These are phyloP conservation scores for Trichoderma oligosporum DNA, from an alignment of 2,329 filamentous ascomycete genomes.

Conservation along the genomic window DNA sequence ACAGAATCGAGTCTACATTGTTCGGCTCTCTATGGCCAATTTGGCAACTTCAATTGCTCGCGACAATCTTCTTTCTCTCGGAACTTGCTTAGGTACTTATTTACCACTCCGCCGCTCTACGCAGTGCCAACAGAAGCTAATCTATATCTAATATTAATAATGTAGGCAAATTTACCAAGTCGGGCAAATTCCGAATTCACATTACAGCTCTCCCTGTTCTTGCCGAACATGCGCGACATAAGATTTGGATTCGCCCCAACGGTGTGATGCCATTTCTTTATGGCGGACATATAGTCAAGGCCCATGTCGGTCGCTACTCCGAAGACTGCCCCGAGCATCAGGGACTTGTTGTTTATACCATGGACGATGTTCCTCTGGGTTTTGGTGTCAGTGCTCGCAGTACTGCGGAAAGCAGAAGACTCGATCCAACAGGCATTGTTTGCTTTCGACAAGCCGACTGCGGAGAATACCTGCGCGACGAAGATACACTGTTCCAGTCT, in stretches of 20 bases:
- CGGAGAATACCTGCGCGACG: conserved; percentile 89
- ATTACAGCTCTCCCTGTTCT: conserved; percentile 86
- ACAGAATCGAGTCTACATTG: conserved; percentile 84
- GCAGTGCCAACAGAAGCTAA: background rate
- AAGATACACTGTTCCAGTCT: conserved; percentile 61
- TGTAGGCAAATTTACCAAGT: conserved; percentile 89
- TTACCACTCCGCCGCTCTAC: background rate
- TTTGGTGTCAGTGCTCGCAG: conserved; percentile 85
- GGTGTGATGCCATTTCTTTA: conserved; percentile 98
- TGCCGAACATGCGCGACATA: conserved; percentile 87
- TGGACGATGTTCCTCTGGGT: conserved; percentile 90
- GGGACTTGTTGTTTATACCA: conserved; percentile 83
- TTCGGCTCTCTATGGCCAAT: conserved; percentile 84
- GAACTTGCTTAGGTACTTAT: conserved; percentile 67
- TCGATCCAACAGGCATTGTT: conserved; percentile 87
- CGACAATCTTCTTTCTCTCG: conserved; percentile 79
- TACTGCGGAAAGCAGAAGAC: conserved; percentile 73
- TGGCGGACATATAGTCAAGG: conserved; percentile 77
- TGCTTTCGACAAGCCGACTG: conserved; percentile 91
- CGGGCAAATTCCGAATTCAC: conserved; percentile 90
- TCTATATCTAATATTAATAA: background rate
- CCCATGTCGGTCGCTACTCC: conserved; percentile 71
- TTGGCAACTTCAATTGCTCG: conserved; percentile 81
- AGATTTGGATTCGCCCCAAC: conserved; percentile 95
- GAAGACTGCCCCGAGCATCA: conserved; percentile 93